Evolutionary conservation across 129 eudicot species (phyloP), one percentile per base, ranked within the genome.

Genomic region (Centrapalus pauciflorus): DNA sequence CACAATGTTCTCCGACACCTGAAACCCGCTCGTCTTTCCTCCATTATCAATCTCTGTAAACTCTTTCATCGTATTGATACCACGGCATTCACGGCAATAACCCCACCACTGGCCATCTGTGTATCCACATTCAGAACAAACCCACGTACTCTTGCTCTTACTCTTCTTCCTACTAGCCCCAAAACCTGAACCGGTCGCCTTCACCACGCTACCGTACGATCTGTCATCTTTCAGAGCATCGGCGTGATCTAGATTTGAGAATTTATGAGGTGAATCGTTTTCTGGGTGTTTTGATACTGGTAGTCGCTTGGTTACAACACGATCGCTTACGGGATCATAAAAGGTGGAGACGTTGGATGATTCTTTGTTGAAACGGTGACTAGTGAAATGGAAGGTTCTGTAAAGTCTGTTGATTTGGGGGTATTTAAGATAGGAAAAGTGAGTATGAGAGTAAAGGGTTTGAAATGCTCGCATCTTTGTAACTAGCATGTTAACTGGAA

Each of bases 21-120:
- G 67, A 20, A 75, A 59, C 72, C 98, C 95, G 50, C 50, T 85
- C 27, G 62, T 66, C 45, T 74, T 77, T 25, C 84, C 76, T 10
- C 73, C 74, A 1, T 48, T 48, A 43, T 23, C 79, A 46, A 21
- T 30, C 1, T 77, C 84, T 0, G 69, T 46, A 40, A 85, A 83
- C 78, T 75, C 73, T 64, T 74, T 82, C 87, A 93, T 75, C 0
- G 92, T 89, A 1, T 81, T 84, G 8, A 65, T 82, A 3, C 27
- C 27, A 14, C 52, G 63, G 61, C 99, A 93, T 14, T 73, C 66
- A 26, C 69, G 73, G 23, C 99, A 93, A 26, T 77, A 52, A 5
- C 99, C 99, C 99, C 99, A 93, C 99, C 96, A 89, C 77, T 93
- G 96, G 6, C 96, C 99, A 67, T 80, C 87, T 2, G 81, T 50